Base-by-base conservation (phyloP, 176 grass and related monocot species). In the Rhynchospora pubera region DNA sequence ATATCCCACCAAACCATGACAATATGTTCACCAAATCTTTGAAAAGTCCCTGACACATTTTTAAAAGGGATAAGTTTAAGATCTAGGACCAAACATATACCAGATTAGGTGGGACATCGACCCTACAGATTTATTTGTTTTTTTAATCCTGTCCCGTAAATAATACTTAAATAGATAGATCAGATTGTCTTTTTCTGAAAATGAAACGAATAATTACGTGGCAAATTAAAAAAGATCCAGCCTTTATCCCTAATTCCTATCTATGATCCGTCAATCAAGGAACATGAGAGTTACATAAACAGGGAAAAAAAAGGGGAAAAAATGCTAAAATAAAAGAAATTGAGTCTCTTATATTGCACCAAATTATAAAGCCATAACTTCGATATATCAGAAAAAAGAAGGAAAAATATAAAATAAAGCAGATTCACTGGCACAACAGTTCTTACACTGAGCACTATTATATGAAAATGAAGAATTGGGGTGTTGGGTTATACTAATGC, bases 21-120 rank as follows among this genome's bases (percentile, higher is more conserved):
- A 79, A 85, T 78, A 62, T 44, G 50, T 79, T 56, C 43, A 85
- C 48, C 84, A 65, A 68, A 85, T 80, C 74, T 80, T 78, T 85
- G 46, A 80, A 85, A 85, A 85, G 62, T 15, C 51, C 75, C 79
- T 34, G 61, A 82, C 61, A 78, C 56, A 69, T 57, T 79, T 78
- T 55, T 46, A 42, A 66, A 85, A 80, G 13, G 46, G 52, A 45
- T n/a, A 45, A 28, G 61, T 79, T n/a, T 68, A 45, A 79, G 77
- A 85, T 80, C 75, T 57, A 63, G 48, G 45, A 85, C 61, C 84
- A 79, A 85, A 85, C 46, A 65, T 80, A 67, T 80, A 67, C 71
- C 71, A 68, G 84, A 80, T 85, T 85, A 77, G 75, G 61, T 79
- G 75, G 64, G 84, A 43, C 62, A 80, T 47, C 30, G 19, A 77